Conservation (phyloP, 176 grass and related monocot species). For the Aegilops longissima region DNA sequence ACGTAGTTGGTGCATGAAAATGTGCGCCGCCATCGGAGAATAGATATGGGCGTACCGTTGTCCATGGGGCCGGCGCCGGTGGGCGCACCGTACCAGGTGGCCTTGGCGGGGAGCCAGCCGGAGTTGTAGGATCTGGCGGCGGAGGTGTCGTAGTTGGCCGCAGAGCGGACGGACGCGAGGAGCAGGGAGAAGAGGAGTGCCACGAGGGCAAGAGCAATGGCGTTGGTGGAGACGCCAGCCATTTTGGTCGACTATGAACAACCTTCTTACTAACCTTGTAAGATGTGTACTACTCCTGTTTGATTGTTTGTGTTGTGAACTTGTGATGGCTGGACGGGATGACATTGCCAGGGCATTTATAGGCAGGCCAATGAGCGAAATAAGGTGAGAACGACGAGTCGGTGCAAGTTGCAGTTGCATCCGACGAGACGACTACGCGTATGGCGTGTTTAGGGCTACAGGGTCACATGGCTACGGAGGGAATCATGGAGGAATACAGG, state of each 20-base stretch:
- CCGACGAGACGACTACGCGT: background rate
- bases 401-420: background rate
- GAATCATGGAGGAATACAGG: conserved; percentile 22
- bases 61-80: conserved; percentile 51
- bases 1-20: background rate
- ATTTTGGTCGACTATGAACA: no score
- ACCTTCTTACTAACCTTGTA: no score
- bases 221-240: no score
- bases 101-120: conserved; percentile 31
- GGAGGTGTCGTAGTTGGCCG: no score
- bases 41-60: conserved; percentile 25
- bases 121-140: no score
- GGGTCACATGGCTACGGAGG: conserved; percentile 40
- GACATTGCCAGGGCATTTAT: conserved; percentile 34
- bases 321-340: background rate
- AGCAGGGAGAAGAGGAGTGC: no score
- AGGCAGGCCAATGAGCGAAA: background rate
- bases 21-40: no score
- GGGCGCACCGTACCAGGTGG: conserved; percentile 68
- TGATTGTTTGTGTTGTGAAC: no score
- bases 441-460: background rate
- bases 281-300: no score
- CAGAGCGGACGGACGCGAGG: no score
- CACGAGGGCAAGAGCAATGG: no score
- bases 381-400: background rate